Base-by-base conservation (phyloP, 225 moss, liverwort and hornwort species). In the Sphagnum tenellum region DNA sequence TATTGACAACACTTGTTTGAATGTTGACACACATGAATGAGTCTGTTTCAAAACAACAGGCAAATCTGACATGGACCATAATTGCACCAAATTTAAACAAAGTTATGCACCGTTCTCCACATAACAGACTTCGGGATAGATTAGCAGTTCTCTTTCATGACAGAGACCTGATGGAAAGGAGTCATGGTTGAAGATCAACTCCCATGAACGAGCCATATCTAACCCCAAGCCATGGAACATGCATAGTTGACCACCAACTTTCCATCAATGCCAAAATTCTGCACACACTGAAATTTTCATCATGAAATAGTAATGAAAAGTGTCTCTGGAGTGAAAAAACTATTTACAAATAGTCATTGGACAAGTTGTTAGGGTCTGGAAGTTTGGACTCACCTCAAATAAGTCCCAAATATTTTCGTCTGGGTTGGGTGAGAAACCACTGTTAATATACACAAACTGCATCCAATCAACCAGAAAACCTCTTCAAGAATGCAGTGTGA, bases 221-320 rank as follows among this genome's bases (percentile, higher is more conserved):
- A 86, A 14, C 92, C 94, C 94, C 91, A 94, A 57, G 91, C 94
- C 77, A 94, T 77, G 3, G 94, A 87, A 69, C 78, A 83, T 64
- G 94, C 91, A 70, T 94, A 91, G 60, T 95, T 95, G 63, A 95
- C 91, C 45, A 95, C 88, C 72, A 95, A 70, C 71, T 89, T 91
- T 51, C 94, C 89, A 76, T 91, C 86, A 57, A 91, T 88, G 48
- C 87, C 94, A 75, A 95, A 95, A 81, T 89, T 95, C 91, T 92
- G 89, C 78, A 68, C 64, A 9, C 45, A 29, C 29, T 29, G 29
- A 29, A 29, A 0, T 29, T 29, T 29, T 29, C 29, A 29, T 29
- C 29, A 29, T 29, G 29, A 29, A 29, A 29, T 29, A 29, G 29
- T 29, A 29, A 29, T 29, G 29, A 29, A 29, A 55, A 55, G 54